phyloP scores from a whole-genome alignment of 257 asterid species.

The Solanum tarijense region DNA sequence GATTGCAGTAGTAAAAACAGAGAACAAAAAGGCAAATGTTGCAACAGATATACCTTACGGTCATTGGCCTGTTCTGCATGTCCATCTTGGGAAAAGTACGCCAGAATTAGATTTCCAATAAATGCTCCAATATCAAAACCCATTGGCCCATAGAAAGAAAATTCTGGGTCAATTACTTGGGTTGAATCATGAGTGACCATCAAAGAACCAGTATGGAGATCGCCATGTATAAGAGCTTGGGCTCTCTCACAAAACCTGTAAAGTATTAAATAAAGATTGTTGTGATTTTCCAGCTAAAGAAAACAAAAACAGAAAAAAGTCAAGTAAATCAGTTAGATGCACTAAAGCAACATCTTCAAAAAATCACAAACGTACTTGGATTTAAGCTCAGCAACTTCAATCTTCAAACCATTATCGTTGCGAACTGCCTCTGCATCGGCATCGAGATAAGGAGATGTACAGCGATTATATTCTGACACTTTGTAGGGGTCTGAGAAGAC shows the following conservation, averaged over 20 bases:
- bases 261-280: not conserved
- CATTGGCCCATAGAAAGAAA: conserved; percentile 88
- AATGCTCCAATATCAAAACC: conserved; percentile 94
- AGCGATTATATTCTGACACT: conserved; percentile 65
- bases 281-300: not conserved
- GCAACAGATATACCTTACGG: conserved; percentile 41
- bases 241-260: conserved; percentile 92
- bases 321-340: not conserved
- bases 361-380: conserved; percentile 43
- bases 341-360: not conserved
- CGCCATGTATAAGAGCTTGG: conserved; percentile 93
- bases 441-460: conserved; percentile 90
- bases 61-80: conserved; percentile 55
- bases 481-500: conserved; percentile 92
- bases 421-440: conserved; percentile 78
- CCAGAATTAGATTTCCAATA: conserved; percentile 77
- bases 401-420: conserved; percentile 62
- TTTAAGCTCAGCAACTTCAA: conserved; percentile 85
- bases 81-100: conserved; percentile 94
- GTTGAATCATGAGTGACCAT: conserved; percentile 82
- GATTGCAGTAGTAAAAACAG: not conserved
- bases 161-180: conserved; percentile 93
- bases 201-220: conserved; percentile 91
- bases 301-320: conserved; percentile 13
- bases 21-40: not conserved